A percentile compares a stretch with the other conserved stretches of the same genome.
Evolutionary conservation across 345 rosid species (phyloP).

Genomic region (Pistacia integerrima): DNA sequence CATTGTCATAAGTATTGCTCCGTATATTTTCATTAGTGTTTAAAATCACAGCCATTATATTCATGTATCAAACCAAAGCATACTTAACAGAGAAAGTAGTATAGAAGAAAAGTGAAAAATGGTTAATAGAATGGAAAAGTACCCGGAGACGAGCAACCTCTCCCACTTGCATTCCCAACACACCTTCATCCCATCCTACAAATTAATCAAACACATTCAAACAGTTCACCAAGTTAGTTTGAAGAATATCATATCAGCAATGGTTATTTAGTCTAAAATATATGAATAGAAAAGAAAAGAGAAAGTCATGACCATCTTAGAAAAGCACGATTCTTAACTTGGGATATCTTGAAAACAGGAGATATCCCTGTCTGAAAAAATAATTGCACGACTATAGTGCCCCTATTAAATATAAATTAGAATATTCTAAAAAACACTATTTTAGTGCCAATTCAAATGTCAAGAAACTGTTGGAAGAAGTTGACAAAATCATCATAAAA

Average conservation of each 20-base stretch:
- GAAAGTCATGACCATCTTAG: not conserved
- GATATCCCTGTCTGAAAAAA: not conserved
- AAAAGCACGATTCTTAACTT: not conserved
- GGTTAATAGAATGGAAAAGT: conserved; percentile 19
- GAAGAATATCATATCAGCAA: not conserved
- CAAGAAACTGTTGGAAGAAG: no score
- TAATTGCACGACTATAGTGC: not conserved
- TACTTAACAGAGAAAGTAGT: not conserved
- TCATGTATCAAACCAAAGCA: not conserved
- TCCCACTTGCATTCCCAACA: conserved; percentile 91
- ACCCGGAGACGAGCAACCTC: conserved; percentile 94
- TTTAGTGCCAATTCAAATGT: no score
- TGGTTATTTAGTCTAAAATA: not conserved
- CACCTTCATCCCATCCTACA: conserved; percentile 99
- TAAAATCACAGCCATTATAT: not conserved
- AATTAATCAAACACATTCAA: conserved; percentile 2
- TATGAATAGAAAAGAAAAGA: not conserved
- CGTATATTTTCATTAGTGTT: not conserved
- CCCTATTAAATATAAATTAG: not conserved
- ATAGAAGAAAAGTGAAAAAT: not conserved
- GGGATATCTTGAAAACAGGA: not conserved
- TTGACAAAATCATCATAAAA: no score
- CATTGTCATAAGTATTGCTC: not conserved
- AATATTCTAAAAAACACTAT: no score
- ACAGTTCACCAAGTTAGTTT: conserved; percentile 2